Evolutionary conservation across 352 stramenopile genomes (phyloP).

Genomic region (Salisapilia sapeloensis): DNA sequence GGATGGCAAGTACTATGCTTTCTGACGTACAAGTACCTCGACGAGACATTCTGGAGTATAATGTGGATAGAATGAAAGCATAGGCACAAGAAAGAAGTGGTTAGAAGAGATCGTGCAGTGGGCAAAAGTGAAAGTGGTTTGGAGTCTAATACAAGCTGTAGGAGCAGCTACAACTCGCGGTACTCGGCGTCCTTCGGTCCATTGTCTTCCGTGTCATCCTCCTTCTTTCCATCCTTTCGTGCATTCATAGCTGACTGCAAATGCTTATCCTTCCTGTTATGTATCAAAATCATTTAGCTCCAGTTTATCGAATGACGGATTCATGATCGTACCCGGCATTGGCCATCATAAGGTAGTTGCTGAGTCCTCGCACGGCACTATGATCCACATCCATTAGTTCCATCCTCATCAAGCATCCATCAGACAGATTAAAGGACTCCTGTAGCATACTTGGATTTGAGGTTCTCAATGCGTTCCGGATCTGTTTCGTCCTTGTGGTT

Average conservation of each 20-base stretch:
- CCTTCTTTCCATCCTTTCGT: slow-evolving; percentile 13
- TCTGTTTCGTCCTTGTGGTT: slow-evolving; percentile 64
- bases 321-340: slow-evolving; percentile 46
- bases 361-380: slow-evolving; percentile 64
- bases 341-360: slow-evolving; percentile 78
- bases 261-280: slow-evolving; percentile 70
- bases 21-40: too few species aligned
- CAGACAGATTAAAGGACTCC: neutral
- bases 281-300: neutral
- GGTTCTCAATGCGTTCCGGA: slow-evolving; percentile 60
- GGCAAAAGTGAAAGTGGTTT: too few species aligned
- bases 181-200: slow-evolving; percentile 57
- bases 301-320: neutral
- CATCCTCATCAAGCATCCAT: too few species aligned
- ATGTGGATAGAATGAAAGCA: too few species aligned
- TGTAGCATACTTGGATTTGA: slow-evolving; percentile 63
- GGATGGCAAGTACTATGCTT: too few species aligned
- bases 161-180: slow-evolving; percentile 62
- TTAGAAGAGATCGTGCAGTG: too few species aligned
- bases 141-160: too few species aligned
- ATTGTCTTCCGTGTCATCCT: slow-evolving; percentile 5
- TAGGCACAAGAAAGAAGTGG: too few species aligned
- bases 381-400: too few species aligned
- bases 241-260: slow-evolving; percentile 66
- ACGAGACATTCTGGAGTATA: too few species aligned